Conservation (phyloP, 331 rosid species). For the Ulmus americana region DNA sequence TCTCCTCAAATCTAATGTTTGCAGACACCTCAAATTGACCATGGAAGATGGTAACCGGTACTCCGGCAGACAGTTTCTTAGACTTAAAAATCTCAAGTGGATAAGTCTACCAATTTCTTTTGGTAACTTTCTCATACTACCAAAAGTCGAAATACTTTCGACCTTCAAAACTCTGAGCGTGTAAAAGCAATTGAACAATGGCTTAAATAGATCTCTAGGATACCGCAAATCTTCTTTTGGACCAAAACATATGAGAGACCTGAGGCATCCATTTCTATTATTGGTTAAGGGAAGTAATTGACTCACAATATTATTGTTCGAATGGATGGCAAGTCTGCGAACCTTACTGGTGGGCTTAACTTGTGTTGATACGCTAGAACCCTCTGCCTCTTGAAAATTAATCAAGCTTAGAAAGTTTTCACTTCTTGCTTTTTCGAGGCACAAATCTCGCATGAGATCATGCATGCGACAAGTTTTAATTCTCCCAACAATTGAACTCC, state of each 20-base stretch:
- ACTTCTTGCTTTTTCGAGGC: conserved; percentile 26
- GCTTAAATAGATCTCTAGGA: conserved; percentile 15
- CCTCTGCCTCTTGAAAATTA: conserved; percentile 19
- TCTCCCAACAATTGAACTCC: conserved; percentile 24
- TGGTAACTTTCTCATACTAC: conserved; percentile 21
- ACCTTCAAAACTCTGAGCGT: conserved; percentile 42
- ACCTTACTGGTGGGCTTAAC: background rate
- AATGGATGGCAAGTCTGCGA: conserved; percentile 35
- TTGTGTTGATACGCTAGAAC: background rate
- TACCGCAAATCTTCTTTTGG: too few relatives aligned
- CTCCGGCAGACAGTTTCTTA: background rate
- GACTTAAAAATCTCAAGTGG: conserved; percentile 6
- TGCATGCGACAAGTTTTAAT: conserved; percentile 37
- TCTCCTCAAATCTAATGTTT: background rate
- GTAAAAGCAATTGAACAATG: conserved; percentile 30
- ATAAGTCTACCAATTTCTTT: conserved; percentile 23
- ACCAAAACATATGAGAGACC: conserved; percentile 37
- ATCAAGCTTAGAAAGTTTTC: conserved; percentile 35
- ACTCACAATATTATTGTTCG: conserved; percentile 5
- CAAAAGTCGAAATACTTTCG: conserved; percentile 22
- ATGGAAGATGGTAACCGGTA: background rate
- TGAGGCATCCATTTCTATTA: conserved; percentile 23
- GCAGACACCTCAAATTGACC: background rate
- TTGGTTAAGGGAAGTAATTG: conserved; percentile 18
- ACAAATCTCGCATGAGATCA: conserved; percentile 40